Conservation (phyloP, 805 yeast species). For the Saccharomycopsis fibuligera region DNA sequence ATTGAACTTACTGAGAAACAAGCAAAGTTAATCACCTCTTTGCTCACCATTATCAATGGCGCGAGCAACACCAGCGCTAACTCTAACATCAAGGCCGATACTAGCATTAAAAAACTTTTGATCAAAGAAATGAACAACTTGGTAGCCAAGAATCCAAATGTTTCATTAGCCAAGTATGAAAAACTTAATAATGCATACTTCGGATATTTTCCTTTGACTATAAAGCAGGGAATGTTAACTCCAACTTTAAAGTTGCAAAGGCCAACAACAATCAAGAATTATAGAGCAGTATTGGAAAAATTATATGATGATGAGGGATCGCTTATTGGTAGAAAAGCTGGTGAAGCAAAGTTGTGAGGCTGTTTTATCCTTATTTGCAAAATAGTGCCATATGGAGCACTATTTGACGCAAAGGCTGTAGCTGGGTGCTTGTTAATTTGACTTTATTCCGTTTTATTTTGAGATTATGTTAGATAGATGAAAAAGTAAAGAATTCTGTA, state of each 20-base stretch:
- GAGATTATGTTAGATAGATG: too few relatives aligned
- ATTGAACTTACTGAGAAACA: constrained; percentile 5
- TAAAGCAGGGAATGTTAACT: constrained; percentile 55
- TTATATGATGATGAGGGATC: constrained; percentile 45
- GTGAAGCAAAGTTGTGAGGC: neutral
- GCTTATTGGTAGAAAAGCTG: neutral
- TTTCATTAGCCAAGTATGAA: constrained; percentile 37
- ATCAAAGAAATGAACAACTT: constrained; percentile 11
- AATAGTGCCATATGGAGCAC: too few relatives aligned
- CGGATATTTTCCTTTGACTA: constrained; percentile 51
- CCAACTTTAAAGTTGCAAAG: constrained; percentile 61
- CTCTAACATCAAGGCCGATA: neutral
- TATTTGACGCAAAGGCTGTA: too few relatives aligned
- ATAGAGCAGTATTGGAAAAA: constrained; percentile 33
- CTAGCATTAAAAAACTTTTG: neutral
- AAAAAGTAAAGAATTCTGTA: too few relatives aligned
- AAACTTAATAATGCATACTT: constrained; percentile 48
- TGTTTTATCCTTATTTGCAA: too few relatives aligned
- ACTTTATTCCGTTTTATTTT: neutral
- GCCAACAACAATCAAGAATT: constrained; percentile 40
- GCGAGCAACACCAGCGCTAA: too few relatives aligned
- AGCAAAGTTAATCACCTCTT: neutral
- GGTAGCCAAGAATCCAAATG: constrained; percentile 5
- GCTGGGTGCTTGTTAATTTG: neutral
- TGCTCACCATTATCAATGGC: neutral